These are phyloP conservation scores for Hyaloscypha hepaticicola DNA, from an alignment of 495 filamentous ascomycete species.

Conservation along the genomic window DNA sequence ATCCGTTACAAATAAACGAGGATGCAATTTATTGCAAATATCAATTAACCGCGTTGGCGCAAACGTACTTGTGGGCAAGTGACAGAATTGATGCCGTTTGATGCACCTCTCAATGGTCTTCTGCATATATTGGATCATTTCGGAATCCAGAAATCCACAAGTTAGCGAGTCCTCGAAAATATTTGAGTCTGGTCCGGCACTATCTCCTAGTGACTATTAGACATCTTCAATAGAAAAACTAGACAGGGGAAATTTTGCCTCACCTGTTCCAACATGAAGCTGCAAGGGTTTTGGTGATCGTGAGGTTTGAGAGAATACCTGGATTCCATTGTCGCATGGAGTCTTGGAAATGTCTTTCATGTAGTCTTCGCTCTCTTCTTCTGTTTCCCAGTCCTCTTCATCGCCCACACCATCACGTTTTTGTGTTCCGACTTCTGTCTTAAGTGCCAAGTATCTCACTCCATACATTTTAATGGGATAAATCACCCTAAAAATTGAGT, in stretches of 20 bases:
- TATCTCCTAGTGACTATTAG: conserved; percentile 6
- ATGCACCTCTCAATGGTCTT: background rate
- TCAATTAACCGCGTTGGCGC: background rate
- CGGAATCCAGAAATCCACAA: conserved; percentile 1
- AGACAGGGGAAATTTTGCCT: background rate
- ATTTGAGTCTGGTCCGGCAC: background rate
- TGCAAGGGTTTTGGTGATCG: conserved; percentile 5
- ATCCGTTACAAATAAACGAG: background rate
- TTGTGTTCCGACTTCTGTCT: conserved; percentile 5
- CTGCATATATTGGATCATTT: conserved; percentile 6
- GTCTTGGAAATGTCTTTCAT: conserved; percentile 2
- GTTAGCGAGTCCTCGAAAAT: conserved; percentile 1
- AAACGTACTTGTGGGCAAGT: background rate
- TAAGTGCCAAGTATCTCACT: conserved; percentile 6
- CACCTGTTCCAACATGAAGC: background rate
- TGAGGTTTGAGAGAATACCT: conserved; percentile 5
- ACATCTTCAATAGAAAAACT: conserved; percentile 5
- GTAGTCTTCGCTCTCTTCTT: conserved; percentile 4
- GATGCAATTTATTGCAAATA: conserved; percentile 3
- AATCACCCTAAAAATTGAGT: conserved; percentile 4
- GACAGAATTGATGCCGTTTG: conserved; percentile 3
- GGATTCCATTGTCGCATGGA: conserved; percentile 2
- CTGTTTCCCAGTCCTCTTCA: conserved; percentile 8
- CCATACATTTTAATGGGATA: background rate
- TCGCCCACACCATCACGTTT: background rate